A percentile compares a stretch with the other conserved stretches of the same genome.
Evolutionary conservation across 345 rosid species (phyloP).

Genomic region (Raphanus sativus): DNA sequence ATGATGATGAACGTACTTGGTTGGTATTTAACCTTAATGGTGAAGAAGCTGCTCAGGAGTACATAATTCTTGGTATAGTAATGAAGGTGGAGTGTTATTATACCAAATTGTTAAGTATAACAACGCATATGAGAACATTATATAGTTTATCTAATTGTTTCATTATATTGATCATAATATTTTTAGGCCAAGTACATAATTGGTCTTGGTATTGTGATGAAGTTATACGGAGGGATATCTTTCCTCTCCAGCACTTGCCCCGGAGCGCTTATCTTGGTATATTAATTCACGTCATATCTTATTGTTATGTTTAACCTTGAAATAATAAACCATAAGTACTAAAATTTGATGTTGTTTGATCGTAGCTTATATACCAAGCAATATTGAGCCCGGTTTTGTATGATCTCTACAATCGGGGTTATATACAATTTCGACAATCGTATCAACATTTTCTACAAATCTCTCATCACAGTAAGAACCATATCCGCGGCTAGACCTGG

Average conservation of each 20-base stretch:
- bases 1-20: neutral
- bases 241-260: slow-evolving; percentile 26
- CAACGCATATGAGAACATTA: neutral
- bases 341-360: neutral
- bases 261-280: slow-evolving; percentile 30
- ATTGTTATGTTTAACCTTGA: neutral
- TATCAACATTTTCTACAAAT: slow-evolving; percentile 24
- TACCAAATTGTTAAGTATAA: neutral
- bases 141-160: neutral
- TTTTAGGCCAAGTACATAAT: slow-evolving; percentile 26
- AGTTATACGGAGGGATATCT: slow-evolving; percentile 19
- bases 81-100: neutral
- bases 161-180: neutral
- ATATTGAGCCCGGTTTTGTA: slow-evolving; percentile 9
- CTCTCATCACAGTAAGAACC: neutral
- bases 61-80: neutral
- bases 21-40: slow-evolving; percentile 14
- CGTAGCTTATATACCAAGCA: slow-evolving; percentile 32
- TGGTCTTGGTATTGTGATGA: slow-evolving; percentile 25
- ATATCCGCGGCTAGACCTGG: neutral
- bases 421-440: neutral
- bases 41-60: slow-evolving; percentile 16
- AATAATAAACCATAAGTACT: neutral
- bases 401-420: slow-evolving; percentile 17
- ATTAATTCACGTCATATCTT: neutral